Conservation (phyloP, 1,139 yeast species). For the Yamadazyma dendronema region DNA sequence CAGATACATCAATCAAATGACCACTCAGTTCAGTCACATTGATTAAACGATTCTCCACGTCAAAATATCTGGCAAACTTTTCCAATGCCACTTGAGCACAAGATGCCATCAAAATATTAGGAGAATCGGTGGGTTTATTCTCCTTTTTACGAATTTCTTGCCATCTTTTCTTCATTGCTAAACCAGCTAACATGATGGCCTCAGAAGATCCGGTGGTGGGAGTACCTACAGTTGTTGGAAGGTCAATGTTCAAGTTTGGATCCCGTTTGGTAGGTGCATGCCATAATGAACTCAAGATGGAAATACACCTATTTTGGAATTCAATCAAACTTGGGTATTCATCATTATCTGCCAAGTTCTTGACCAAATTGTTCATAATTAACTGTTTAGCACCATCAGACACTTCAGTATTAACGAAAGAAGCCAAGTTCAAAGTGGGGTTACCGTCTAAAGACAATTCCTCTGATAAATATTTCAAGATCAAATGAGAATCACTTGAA, state of each 20-base stretch:
- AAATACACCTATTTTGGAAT: constrained; percentile 76
- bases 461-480: constrained; percentile 65
- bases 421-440: constrained; percentile 81
- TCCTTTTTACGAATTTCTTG: constrained; percentile 59
- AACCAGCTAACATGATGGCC: constrained; percentile 90
- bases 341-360: constrained; percentile 89
- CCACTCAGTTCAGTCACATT: constrained; percentile 60
- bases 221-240: constrained; percentile 65
- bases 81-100: constrained; percentile 94
- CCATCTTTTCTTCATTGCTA: constrained; percentile 90
- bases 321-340: constrained; percentile 88
- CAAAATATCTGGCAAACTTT: constrained; percentile 91
- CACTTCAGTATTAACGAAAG: constrained; percentile 78
- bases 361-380: constrained; percentile 68
- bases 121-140: constrained; percentile 62
- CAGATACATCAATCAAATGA: constrained; percentile 60
- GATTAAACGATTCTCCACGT: constrained; percentile 79
- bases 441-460: constrained; percentile 81
- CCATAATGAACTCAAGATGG: constrained; percentile 81
- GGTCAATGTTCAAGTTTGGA: constrained; percentile 24
- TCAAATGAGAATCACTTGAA: constrained; percentile 52
- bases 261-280: constrained; percentile 53
- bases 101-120: constrained; percentile 91
- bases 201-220: constrained; percentile 95
- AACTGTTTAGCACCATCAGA: constrained; percentile 47